Evolutionary conservation across 257 asterid species (phyloP).

Genomic region (Leptodermis oblonga): DNA sequence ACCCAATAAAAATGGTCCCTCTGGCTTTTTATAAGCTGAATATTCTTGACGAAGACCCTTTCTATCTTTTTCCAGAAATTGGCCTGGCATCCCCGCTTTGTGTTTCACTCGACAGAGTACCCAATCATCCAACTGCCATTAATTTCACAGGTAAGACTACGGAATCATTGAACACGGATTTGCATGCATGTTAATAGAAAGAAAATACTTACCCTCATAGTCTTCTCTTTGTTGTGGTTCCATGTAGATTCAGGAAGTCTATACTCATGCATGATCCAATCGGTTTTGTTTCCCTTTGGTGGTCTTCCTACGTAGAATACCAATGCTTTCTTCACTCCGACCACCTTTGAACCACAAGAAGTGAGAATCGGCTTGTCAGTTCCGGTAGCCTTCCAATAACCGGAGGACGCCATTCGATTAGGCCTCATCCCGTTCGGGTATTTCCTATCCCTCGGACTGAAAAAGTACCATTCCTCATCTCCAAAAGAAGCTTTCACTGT

Average conservation of each 20-base stretch:
- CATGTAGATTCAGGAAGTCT: conserved; percentile 14
- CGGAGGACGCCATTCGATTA: conserved; percentile 23
- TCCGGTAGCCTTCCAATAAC: conserved; percentile 30
- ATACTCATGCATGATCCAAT: conserved; percentile 33
- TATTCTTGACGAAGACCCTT: not conserved
- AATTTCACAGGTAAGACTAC: no score
- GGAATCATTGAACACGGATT: no score
- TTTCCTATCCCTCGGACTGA: conserved; percentile 27
- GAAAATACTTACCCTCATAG: conserved; percentile 24
- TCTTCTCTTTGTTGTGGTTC: conserved; percentile 1
- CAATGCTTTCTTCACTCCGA: conserved; percentile 26
- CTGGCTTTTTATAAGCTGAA: not conserved
- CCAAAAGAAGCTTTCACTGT: conserved; percentile 19
- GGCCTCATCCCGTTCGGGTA: conserved; percentile 30
- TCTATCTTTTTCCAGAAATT: not conserved
- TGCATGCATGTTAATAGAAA: no score
- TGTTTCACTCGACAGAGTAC: conserved; percentile 21
- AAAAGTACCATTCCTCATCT: conserved; percentile 26
- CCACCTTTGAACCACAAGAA: conserved; percentile 3
- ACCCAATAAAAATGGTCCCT: conserved; percentile 6
- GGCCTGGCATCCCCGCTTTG: conserved; percentile 4
- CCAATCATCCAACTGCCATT: conserved; percentile 25
- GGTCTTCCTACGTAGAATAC: conserved; percentile 25
- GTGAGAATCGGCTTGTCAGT: no score
- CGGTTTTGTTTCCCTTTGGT: conserved; percentile 23